Percentiles rank a stretch among this genome's conserved stretches.
These are phyloP conservation scores for Hygrocybe coccinea DNA, from an alignment of 768 basidiomycete species.

Conservation along the genomic window DNA sequence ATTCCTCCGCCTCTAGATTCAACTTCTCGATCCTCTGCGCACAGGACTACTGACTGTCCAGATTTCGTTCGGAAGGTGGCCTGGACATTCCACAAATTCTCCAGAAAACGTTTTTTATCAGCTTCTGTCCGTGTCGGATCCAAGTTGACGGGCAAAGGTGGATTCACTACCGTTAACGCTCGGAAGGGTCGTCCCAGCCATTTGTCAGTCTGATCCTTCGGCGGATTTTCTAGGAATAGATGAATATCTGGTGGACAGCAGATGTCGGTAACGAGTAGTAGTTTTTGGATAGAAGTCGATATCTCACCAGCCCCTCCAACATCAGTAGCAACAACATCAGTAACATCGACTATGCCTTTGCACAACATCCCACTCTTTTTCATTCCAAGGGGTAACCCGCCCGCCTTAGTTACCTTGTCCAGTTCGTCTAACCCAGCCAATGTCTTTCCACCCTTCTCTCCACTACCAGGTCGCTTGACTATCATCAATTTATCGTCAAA, in stretches of 20 bases:
- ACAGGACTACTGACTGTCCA: slow-evolving; percentile 69
- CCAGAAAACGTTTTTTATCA: slow-evolving; percentile 79
- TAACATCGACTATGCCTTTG: slow-evolving; percentile 80
- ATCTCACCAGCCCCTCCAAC: slow-evolving; percentile 76
- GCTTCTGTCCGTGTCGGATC: slow-evolving; percentile 59
- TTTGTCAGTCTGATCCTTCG: slow-evolving; percentile 73
- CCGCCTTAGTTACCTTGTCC: slow-evolving; percentile 63
- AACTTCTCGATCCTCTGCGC: slow-evolving; percentile 70
- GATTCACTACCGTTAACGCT: slow-evolving; percentile 69
- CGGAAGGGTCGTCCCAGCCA: slow-evolving; percentile 89
- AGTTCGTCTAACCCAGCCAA: slow-evolving; percentile 75
- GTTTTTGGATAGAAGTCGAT: background rate
- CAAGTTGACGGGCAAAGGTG: slow-evolving; percentile 59
- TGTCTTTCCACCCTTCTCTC: slow-evolving; percentile 67
- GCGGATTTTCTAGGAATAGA: slow-evolving; percentile 77
- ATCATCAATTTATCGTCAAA: slow-evolving; percentile 94
- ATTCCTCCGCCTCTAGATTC: slow-evolving; percentile 57
- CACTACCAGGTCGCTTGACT: slow-evolving; percentile 75
- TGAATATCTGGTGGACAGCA: slow-evolving; percentile 62
- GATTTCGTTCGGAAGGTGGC: slow-evolving; percentile 69
- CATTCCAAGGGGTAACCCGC: slow-evolving; percentile 56
- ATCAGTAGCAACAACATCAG: slow-evolving; percentile 79
- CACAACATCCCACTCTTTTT: slow-evolving; percentile 79
- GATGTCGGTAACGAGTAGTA: background rate
- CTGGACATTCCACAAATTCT: slow-evolving; percentile 87